These are phyloP conservation scores for Sphaerulina populicola DNA, from an alignment of 2,329 filamentous ascomycete genomes.

Conservation along the genomic window DNA sequence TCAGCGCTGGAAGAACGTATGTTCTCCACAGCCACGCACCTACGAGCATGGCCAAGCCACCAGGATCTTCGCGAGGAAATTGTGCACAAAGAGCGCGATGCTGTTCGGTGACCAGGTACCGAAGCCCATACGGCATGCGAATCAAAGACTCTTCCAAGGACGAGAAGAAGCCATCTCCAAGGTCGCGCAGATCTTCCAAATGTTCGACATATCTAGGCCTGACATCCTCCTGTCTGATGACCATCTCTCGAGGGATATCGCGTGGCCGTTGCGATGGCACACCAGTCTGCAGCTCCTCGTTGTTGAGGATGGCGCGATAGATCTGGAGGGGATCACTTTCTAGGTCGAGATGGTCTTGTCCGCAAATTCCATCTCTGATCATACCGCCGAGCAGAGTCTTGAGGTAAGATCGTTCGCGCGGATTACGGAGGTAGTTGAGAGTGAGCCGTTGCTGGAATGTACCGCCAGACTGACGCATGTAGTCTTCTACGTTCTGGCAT, in stretches of 20 bases:
- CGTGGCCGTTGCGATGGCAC: constrained; percentile 69
- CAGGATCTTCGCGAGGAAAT: constrained; percentile 71
- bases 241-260: constrained; percentile 81
- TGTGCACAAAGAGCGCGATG: constrained; percentile 68
- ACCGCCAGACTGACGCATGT: constrained; percentile 62
- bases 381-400: constrained; percentile 76
- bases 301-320: constrained; percentile 89
- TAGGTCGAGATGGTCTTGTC: constrained; percentile 80
- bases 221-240: constrained; percentile 93
- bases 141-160: constrained; percentile 74
- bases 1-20: constrained; percentile 81
- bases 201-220: constrained; percentile 89
- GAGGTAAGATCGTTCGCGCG: constrained; percentile 84
- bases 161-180: constrained; percentile 81
- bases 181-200: constrained; percentile 84
- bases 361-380: constrained; percentile 85
- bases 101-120: constrained; percentile 78
- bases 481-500: constrained; percentile 68
- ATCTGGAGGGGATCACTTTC: constrained; percentile 98
- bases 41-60: constrained; percentile 71
- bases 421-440: constrained; percentile 78
- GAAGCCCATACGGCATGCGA: constrained; percentile 85
- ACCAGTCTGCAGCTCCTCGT: constrained; percentile 90
- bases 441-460: constrained; percentile 91
- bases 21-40: constrained; percentile 90